Evolutionary conservation across 2,329 filamentous ascomycete species (phyloP).

Genomic region (Aspergillus versicolor): DNA sequence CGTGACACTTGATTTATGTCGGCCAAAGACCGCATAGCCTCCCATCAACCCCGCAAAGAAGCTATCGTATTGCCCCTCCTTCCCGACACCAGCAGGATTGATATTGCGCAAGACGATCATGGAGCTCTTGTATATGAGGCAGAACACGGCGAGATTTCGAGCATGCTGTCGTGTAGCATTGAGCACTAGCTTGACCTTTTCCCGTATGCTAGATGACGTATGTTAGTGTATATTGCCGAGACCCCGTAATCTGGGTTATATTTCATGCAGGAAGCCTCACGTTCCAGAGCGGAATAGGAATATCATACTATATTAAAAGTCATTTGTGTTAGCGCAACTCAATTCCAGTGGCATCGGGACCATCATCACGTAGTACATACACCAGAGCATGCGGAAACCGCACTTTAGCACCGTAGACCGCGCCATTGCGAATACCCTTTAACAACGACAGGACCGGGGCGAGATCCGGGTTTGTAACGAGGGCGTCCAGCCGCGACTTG

Average conservation of each 20-base stretch:
- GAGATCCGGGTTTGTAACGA: constrained; percentile 79
- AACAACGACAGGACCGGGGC: constrained; percentile 80
- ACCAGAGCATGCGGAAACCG: constrained; percentile 97
- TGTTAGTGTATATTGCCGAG: not conserved
- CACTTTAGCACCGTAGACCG: constrained; percentile 95
- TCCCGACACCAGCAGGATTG: constrained; percentile 44
- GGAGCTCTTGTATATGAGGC: constrained; percentile 80
- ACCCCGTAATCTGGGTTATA: not conserved
- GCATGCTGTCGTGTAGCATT: constrained; percentile 89
- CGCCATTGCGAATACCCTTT: constrained; percentile 94
- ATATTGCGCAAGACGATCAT: constrained; percentile 72
- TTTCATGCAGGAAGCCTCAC: constrained; percentile 48
- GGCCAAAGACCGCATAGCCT: constrained; percentile 91
- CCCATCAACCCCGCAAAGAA: constrained; percentile 85
- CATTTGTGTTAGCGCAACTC: constrained; percentile 18
- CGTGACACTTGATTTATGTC: constrained; percentile 74
- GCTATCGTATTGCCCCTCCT: constrained; percentile 72
- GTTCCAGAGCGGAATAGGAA: constrained; percentile 92
- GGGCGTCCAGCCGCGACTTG: constrained; percentile 69
- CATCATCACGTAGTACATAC: constrained; percentile 40
- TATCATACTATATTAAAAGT: constrained; percentile 63
- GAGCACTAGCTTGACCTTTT: constrained; percentile 76
- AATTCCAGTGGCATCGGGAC: not conserved
- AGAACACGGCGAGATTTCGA: constrained; percentile 86
- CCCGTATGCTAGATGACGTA: constrained; percentile 54